Conservation (phyloP, 495 filamentous ascomycete species). For the Penicillium salamii region DNA sequence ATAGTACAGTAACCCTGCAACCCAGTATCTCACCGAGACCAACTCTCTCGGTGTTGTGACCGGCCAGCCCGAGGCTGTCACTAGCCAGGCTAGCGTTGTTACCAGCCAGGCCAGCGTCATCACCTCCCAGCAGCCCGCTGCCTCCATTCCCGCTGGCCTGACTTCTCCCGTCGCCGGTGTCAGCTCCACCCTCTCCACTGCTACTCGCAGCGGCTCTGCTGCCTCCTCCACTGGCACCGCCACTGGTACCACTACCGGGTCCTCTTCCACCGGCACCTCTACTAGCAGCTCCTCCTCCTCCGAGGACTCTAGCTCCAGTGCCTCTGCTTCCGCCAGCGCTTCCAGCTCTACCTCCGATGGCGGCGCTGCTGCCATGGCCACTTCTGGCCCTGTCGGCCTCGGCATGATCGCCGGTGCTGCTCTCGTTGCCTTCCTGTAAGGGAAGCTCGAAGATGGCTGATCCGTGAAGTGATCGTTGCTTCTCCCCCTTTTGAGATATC, state of each 20-base stretch:
- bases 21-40: conserved; percentile 46
- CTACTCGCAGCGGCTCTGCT: conserved; percentile 9
- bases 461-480: not conserved
- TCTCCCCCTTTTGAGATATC: conserved; percentile 1
- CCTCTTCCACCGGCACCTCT: conserved; percentile 17
- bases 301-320: conserved; percentile 19
- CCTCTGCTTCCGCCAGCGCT: conserved; percentile 21
- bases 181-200: conserved; percentile 10
- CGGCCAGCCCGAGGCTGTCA: conserved; percentile 39
- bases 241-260: conserved; percentile 4
- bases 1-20: conserved; percentile 34
- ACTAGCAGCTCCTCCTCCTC: conserved; percentile 21
- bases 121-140: conserved; percentile 41
- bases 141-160: conserved; percentile 50
- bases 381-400: conserved; percentile 38
- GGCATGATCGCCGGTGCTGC: conserved; percentile 43
- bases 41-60: conserved; percentile 58
- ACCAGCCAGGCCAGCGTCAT: conserved; percentile 43
- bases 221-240: conserved; percentile 6
- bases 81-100: conserved; percentile 33
- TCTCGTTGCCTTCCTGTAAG: conserved; percentile 49
- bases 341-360: conserved; percentile 28
- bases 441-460: not conserved
- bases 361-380: conserved; percentile 35
- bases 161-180: conserved; percentile 22